Evolutionary conservation across 108 stramenopile species (phyloP).

Genomic region (Poteriospumella lacustris): DNA sequence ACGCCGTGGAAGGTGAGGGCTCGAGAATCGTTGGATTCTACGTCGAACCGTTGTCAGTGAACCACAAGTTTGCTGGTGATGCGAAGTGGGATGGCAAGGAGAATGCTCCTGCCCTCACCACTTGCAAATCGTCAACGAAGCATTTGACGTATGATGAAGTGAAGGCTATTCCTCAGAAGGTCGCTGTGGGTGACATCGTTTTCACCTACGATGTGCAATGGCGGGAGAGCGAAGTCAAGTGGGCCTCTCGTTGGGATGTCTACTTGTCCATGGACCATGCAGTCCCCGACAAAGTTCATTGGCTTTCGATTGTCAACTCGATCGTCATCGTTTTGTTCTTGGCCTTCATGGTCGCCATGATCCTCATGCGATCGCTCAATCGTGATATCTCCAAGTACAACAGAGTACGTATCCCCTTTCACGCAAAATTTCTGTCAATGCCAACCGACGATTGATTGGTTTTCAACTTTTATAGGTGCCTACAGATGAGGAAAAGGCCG

Average conservation of each 20-base stretch:
- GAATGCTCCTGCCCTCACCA: not conserved
- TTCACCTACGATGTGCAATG: conserved; percentile 93
- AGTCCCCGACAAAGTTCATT: conserved; percentile 85
- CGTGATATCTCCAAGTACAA: conserved; percentile 80
- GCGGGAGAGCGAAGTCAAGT: conserved; percentile 62
- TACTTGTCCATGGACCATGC: conserved; percentile 88
- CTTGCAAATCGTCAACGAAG: not conserved
- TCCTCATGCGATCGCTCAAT: conserved; percentile 78
- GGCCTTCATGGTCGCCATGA: conserved; percentile 85
- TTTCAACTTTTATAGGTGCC: not conserved
- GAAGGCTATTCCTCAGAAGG: not conserved
- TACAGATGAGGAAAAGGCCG: conserved; percentile 54
- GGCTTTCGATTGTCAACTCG: conserved; percentile 84
- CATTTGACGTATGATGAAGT: conserved; percentile 11
- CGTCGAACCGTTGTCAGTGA: conserved; percentile 89
- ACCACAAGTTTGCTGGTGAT: conserved; percentile 70
- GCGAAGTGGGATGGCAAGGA: conserved; percentile 15
- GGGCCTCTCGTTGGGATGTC: conserved; percentile 96
- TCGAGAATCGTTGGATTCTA: conserved; percentile 84
- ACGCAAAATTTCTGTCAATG: not conserved
- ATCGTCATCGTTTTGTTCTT: conserved; percentile 87
- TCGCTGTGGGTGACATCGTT: conserved; percentile 43
- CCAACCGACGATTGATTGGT: too few relatives aligned
- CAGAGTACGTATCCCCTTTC: not conserved
- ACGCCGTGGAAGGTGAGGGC: conserved; percentile 73